These are phyloP conservation scores for Agrostemma githago DNA, from an alignment of 148 eudicot species.

Conservation along the genomic window DNA sequence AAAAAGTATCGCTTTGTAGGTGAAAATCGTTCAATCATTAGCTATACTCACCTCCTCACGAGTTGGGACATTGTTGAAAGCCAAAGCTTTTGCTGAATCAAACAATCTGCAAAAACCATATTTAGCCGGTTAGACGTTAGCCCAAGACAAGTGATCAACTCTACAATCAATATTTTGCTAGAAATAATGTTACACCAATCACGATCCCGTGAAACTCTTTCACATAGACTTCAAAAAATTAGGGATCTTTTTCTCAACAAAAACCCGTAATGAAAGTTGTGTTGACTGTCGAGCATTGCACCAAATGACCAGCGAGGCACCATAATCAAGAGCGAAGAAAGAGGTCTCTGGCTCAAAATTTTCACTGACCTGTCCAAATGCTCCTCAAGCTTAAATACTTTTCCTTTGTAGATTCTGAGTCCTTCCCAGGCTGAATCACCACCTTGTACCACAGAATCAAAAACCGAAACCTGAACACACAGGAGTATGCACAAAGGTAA, in stretches of 20 bases:
- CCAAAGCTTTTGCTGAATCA: conserved; percentile 97
- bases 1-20: background rate
- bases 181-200: background rate
- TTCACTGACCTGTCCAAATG: conserved; percentile 79
- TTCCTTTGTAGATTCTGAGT: conserved; percentile 79
- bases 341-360: background rate
- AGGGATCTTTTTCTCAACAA: too few species aligned
- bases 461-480: conserved; percentile 65
- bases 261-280: too few species aligned
- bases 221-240: too few species aligned
- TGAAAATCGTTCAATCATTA: conserved; percentile 5
- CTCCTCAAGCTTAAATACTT: conserved; percentile 89
- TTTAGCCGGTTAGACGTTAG: background rate
- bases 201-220: background rate
- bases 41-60: conserved; percentile 60
- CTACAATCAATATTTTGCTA: background rate
- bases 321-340: background rate
- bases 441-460: conserved; percentile 99
- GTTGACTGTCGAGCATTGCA: background rate
- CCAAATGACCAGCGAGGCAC: background rate
- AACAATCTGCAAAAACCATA: conserved; percentile 50
- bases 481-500: conserved; percentile 21
- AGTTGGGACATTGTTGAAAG: conserved; percentile 75
- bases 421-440: conserved; percentile 99
- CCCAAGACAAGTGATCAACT: conserved; percentile 7